Base-by-base conservation (phyloP, 768 basidiomycete genomes). In the Atractiella rhizophila region DNA sequence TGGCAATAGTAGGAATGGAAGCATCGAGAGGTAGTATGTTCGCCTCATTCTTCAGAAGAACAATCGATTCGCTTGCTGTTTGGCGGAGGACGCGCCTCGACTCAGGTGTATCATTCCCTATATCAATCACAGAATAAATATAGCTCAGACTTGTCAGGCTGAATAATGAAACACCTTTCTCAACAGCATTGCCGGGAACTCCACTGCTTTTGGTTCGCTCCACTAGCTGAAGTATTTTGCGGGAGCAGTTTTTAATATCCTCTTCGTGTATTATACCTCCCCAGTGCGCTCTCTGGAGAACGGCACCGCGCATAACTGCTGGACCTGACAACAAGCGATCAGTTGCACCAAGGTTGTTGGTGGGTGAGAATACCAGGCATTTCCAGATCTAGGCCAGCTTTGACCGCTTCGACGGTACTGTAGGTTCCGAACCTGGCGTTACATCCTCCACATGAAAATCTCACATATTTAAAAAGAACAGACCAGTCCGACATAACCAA, bases 201-300 rank as follows among this genome's bases (percentile, higher is more conserved):
- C n/a, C n/a, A n/a, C n/a, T n/a, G n/a, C n/a, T n/a, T n/a, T n/a
- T n/a, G n/a, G n/a, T n/a, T n/a, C n/a, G n/a, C n/a, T n/a, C n/a
- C n/a, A n/a, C n/a, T n/a, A n/a, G n/a, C n/a, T n/a, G n/a, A n/a
- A n/a, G n/a, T n/a, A n/a, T n/a, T n/a, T n/a, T n/a, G n/a, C n/a
- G n/a, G n/a, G n/a, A n/a, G 61, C 52, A 59, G 47, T 35, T 67
- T 63, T 52, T 70, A 58, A 68, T 62, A 62, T 42, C 66, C 54
- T 51, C 51, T 8, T 42, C 29, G 4, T 38, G 40, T 12, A 60
- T 45, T 51, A 60, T 62, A 5, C 54, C 54, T 0, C 51, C 49
- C 1, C 45, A 41, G 20, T 60, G 37, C 2, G 48, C 49, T 12
- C 54, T 45, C 37, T 51, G 24, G 42, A 40, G 28, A 27, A 16